A percentile compares a stretch with the other conserved stretches of the same genome.
Evolutionary conservation across 2,329 filamentous ascomycete species (phyloP).

Genomic region (Colletotrichum destructivum): DNA sequence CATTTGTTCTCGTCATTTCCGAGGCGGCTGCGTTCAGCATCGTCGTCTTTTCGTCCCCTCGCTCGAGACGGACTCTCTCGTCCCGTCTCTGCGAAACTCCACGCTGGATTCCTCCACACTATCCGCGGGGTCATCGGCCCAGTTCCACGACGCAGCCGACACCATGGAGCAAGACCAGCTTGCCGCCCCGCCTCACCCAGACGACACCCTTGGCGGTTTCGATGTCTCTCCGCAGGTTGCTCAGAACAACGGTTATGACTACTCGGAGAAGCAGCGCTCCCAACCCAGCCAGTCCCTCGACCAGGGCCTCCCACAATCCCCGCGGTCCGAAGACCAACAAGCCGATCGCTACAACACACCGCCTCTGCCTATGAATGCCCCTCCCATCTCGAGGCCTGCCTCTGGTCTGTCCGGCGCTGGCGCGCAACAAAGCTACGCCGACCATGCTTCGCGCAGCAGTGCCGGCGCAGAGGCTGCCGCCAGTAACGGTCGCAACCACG

Average conservation of each 20-base stretch:
- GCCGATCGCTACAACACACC: conserved; percentile 63
- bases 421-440: conserved; percentile 58
- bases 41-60: conserved; percentile 37
- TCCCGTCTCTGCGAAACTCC: conserved; percentile 44
- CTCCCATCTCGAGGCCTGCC: conserved; percentile 67
- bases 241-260: conserved; percentile 53
- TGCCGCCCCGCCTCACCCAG: conserved; percentile 55
- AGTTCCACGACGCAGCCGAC: conserved; percentile 68
- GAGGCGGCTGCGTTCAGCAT: conserved; percentile 20
- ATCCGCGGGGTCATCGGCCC: conserved; percentile 65
- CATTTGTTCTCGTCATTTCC: conserved; percentile 18
- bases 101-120: conserved; percentile 69
- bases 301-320: conserved; percentile 58
- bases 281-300: conserved; percentile 67
- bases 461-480: conserved; percentile 51
- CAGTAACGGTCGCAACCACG: conserved; percentile 74
- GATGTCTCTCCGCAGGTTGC: conserved; percentile 62
- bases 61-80: conserved; percentile 43
- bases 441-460: conserved; percentile 61
- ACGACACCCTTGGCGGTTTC: conserved; percentile 66
- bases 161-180: conserved; percentile 65
- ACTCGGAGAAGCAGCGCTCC: conserved; percentile 50
- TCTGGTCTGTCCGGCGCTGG: conserved; percentile 66
- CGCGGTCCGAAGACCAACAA: conserved; percentile 61
- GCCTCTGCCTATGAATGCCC: conserved; percentile 55